Base-by-base conservation (phyloP, 2,329 filamentous ascomycete genomes). In the Golovinomyces cichoracearum region DNA sequence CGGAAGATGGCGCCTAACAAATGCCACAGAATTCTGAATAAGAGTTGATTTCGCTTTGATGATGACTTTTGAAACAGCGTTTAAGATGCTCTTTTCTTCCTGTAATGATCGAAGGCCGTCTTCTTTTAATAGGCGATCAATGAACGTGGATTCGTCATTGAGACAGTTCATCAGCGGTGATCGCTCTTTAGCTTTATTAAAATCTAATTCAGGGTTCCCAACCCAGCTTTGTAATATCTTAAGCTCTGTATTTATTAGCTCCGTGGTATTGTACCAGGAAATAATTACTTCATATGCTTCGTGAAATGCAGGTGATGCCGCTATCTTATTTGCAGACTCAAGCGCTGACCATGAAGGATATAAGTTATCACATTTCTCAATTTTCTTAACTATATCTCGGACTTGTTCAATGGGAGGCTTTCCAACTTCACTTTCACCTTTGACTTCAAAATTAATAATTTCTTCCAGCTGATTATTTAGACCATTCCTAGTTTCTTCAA, bases 251-350 rank as follows among this genome's bases (percentile, higher is more conserved):
- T 92, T 93, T 69, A 98, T 95, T 60, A 93, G 76, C 60, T 88
- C 78, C 27, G 86, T 94, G 47, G 86, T 94, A 63, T 95, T 98
- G 68, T 93, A 80, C 90, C 90, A 98, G 2, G 88, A 79, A 52
- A 93, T 76, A 54, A 98, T 80, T 45, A 88, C 80, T 60, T 93
- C 82, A 58, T 81, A 90, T 25, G 84, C 84, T 52, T 86, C 79
- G 52, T 73, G 71, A 64, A 86, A 98, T 26, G 78, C 72, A 26
- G 74, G 70, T 1, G 85, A 92, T 25, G 74, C 77, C 48, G 83
- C 82, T 37, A 79, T 67, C 22, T 83, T 80, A 61, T 94, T 81
- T 21, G 80, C 80, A 2, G 68, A 63, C 53, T 81, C 75, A 52
- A 98, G 72, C 5, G 81, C 74, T 50, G 74, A 71, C 60, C 79